Conservation (phyloP, 331 rosid species). For the Arachis monticola region DNA sequence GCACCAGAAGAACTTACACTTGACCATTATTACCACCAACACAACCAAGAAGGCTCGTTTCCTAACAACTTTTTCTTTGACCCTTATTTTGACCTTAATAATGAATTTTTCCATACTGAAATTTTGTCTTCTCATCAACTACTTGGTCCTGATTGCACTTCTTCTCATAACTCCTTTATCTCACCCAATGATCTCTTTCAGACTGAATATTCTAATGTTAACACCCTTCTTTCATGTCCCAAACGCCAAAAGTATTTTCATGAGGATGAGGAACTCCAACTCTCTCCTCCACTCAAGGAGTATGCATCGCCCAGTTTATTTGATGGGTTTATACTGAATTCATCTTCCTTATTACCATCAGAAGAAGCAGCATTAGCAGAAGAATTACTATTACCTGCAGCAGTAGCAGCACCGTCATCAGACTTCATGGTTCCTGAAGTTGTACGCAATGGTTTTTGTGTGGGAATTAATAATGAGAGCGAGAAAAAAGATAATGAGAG, state of each 20-base stretch:
- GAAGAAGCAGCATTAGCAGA: neutral
- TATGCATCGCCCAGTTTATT: neutral
- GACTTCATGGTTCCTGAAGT: slow-evolving; percentile 2
- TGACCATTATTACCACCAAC: neutral
- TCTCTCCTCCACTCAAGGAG: neutral
- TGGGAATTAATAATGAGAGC: neutral
- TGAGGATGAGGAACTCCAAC: neutral
- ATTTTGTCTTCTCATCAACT: slow-evolving; percentile 7
- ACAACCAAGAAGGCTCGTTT: slow-evolving; percentile 24
- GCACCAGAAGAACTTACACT: neutral
- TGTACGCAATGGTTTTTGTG: neutral
- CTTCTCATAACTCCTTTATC: slow-evolving; percentile 7
- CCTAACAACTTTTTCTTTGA: slow-evolving; percentile 6
- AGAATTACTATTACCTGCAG: neutral
- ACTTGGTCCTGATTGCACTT: neutral
- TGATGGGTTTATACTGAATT: slow-evolving; percentile 33
- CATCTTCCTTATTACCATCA: neutral
- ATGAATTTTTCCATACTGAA: neutral
- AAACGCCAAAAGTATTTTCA: slow-evolving; percentile 36
- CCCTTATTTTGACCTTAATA: slow-evolving; percentile 22
- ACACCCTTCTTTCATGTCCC: slow-evolving; percentile 7
- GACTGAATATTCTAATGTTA: neutral
- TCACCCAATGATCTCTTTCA: slow-evolving; percentile 13
- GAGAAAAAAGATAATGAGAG: neutral
- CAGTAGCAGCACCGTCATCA: neutral